phyloP scores from a whole-genome alignment of 345 rosid genomes.

The Citrus australasica region DNA sequence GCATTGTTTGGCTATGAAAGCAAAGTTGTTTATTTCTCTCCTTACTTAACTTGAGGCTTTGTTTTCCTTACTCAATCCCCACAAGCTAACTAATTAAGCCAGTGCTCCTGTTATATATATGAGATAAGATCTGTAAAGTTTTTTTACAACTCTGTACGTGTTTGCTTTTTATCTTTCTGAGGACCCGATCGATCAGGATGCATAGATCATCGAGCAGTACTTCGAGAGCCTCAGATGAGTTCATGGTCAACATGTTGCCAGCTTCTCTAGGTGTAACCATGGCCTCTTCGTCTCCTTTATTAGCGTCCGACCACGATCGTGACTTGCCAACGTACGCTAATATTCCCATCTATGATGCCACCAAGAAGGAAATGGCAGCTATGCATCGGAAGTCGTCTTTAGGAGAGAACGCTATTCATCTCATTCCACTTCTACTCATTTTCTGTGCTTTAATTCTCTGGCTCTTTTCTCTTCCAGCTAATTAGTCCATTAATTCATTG shows the following conservation, averaged over 20 bases:
- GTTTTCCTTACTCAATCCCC: not conserved
- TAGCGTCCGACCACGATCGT: too few relatives aligned
- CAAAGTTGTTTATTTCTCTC: conserved; percentile 4
- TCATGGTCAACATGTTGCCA: conserved; percentile 30
- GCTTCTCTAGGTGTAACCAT: not conserved
- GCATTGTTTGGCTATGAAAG: conserved; percentile 11
- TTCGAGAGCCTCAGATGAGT: conserved; percentile 44
- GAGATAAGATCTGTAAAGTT: too few relatives aligned
- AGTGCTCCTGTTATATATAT: too few relatives aligned
- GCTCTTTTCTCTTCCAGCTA: conserved; percentile 37
- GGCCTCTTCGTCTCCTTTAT: not conserved
- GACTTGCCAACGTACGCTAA: conserved; percentile 22
- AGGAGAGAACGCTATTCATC: conserved; percentile 45
- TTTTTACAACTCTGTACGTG: too few relatives aligned
- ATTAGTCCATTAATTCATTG: too few relatives aligned
- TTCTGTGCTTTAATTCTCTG: conserved; percentile 64
- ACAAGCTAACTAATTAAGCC: too few relatives aligned
- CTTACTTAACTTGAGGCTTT: conserved; percentile 1
- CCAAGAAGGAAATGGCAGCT: conserved; percentile 42
- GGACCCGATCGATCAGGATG: conserved; percentile 21
- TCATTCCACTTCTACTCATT: conserved; percentile 59
- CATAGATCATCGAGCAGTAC: conserved; percentile 33
- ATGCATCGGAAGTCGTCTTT: conserved; percentile 16
- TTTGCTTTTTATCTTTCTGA: too few relatives aligned
- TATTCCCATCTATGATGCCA: conserved; percentile 18